Conservation (phyloP, 257 asterid species). For the Handroanthus guayacan region DNA sequence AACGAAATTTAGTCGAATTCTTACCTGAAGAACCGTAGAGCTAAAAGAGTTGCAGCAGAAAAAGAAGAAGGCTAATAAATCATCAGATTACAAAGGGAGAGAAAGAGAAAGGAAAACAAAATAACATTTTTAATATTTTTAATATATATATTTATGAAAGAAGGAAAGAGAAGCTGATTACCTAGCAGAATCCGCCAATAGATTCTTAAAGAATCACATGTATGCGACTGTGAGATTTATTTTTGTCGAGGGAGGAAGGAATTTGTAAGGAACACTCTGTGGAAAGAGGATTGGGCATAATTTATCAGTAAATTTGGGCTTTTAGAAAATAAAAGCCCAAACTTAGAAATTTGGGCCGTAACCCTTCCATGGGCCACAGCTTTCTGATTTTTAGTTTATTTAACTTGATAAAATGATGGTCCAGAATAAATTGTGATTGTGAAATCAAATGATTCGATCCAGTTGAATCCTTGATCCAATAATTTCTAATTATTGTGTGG, state of each 20-base stretch:
- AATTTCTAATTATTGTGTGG: no score
- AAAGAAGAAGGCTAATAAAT: constrained; percentile 26
- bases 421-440: no score
- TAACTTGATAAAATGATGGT: no score
- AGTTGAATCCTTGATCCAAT: no score
- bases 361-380: background rate
- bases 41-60: constrained; percentile 10
- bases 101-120: background rate
- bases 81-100: constrained; percentile 1
- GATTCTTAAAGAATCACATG: constrained; percentile 33
- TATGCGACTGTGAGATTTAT: background rate
- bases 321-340: no score
- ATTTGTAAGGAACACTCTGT: background rate
- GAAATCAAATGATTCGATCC: no score
- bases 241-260: background rate
- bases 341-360: background rate
- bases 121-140: background rate
- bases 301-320: background rate
- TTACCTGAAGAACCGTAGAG: constrained; percentile 34
- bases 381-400: no score
- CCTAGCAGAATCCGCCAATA: constrained; percentile 53
- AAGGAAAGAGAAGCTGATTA: constrained; percentile 24
- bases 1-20: background rate
- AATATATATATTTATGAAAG: constrained; percentile 19
- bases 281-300: background rate